Evolutionary conservation across 2,329 filamentous ascomycete genomes (phyloP), one percentile per base, ranked within the genome.

Genomic region (Penicillium psychrosexuale): DNA sequence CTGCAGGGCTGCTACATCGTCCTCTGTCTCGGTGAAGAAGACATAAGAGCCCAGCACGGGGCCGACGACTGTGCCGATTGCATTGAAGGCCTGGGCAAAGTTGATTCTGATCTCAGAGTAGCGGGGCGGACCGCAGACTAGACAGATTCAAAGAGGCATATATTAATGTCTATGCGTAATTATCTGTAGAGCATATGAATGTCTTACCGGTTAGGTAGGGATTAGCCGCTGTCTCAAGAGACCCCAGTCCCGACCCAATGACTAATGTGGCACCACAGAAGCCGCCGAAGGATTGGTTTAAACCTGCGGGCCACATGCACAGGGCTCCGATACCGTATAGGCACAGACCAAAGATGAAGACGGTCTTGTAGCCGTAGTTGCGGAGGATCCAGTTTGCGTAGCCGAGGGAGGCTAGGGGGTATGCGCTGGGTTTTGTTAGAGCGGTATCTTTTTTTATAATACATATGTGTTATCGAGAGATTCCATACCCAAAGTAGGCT

Each of bases 231-330:
- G 88, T 90, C 73, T 92, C 89, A 17, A 92, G 82, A 0, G 88
- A 88, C 1, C 85, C 85, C 0, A 91, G 78, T 5, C 88, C 88
- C 53, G 85, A 86, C 30, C 88, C 89, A 55, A 91, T 87, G 58
- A 91, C 82, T 71, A 91, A 90, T 62, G 89, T 79, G 48, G 73
- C 82, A 34, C 82, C 83, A 64, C 87, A 90, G 74, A 91, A 92
- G 8, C 88, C 89, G 27, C 80, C 83, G 66, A 91, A 92, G 15
- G 84, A 88, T 42, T 81, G 80, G 56, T 90, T 82, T 9, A 92
- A 83, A 8, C 87, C 88, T 1, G 86, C 88, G 0, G 90, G 90
- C 90, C 89, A 94, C 75, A 93, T 92, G 75, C 91, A 90, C 60
- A 93, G 84, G 34, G 88, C 90, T 1, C 87, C 88, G 5, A 84